phyloP scores from a whole-genome alignment of 108 stramenopile species.

The Pseudonitzschia pungens region DNA sequence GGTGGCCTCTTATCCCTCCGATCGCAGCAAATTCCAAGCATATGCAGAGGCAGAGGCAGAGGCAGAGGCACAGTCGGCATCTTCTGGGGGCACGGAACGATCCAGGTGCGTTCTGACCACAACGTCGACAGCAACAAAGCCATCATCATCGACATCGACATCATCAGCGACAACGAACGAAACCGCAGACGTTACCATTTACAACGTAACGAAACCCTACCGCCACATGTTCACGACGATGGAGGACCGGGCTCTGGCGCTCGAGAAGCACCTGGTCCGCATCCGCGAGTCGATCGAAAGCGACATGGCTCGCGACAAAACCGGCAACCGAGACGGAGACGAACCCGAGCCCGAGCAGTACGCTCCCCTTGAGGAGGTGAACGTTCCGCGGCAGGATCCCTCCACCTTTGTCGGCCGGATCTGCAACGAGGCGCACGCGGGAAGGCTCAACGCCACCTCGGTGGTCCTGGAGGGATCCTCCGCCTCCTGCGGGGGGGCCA shows the following conservation, averaged over 20 bases:
- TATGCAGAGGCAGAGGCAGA: too few species aligned
- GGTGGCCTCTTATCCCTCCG: conserved; percentile 44
- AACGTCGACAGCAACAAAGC: not conserved
- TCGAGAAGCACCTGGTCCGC: conserved; percentile 70
- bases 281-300: conserved; percentile 62
- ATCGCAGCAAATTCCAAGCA: conserved; percentile 20
- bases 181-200: conserved; percentile 27
- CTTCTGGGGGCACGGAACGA: not conserved
- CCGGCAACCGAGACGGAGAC: conserved; percentile 5
- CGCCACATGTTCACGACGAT: conserved; percentile 94
- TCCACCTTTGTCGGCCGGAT: conserved; percentile 90
- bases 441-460: conserved; percentile 85
- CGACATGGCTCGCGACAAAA: conserved; percentile 45
- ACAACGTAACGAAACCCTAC: conserved; percentile 51
- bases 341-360: conserved; percentile 1
- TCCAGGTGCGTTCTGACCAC: conserved; percentile 14
- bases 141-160: not conserved
- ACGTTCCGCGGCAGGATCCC: conserved; percentile 83
- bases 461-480: conserved; percentile 91
- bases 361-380: conserved; percentile 78
- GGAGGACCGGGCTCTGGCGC: conserved; percentile 68
- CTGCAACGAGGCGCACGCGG: conserved; percentile 91
- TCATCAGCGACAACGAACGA: too few species aligned
- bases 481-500: conserved; percentile 71
- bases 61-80: too few species aligned